phyloP scores from a whole-genome alignment of 371 early-diverging fungal genomes.

The Rhizopus delemar region DNA sequence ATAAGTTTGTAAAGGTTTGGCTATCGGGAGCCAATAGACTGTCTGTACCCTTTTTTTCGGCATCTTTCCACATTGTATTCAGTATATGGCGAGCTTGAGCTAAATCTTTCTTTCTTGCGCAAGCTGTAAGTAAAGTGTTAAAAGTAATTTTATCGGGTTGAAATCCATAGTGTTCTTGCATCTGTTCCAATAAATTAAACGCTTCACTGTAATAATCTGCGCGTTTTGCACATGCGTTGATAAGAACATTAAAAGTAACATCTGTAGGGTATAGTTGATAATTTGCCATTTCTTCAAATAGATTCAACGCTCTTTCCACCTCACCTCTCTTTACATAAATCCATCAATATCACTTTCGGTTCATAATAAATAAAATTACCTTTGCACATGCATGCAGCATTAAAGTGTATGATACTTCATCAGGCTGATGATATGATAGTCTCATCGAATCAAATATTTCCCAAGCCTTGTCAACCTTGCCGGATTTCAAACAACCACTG shows the following conservation, averaged over 20 bases:
- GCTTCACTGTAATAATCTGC: conserved; percentile 82
- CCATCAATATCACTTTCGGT: conserved; percentile 8
- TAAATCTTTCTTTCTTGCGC: conserved; percentile 69
- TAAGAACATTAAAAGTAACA: conserved; percentile 83
- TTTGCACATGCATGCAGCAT: conserved; percentile 93
- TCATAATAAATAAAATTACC: conserved; percentile 24
- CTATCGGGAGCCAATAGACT: conserved; percentile 51
- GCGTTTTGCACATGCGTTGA: conserved; percentile 82
- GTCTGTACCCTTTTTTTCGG: conserved; percentile 13
- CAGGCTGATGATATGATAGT: conserved; percentile 74
- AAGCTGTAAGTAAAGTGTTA: conserved; percentile 78
- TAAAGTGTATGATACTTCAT: conserved; percentile 75
- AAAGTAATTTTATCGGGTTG: conserved; percentile 76
- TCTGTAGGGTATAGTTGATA: conserved; percentile 71
- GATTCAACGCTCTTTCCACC: conserved; percentile 79
- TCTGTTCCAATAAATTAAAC: conserved; percentile 78
- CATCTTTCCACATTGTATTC: conserved; percentile 54
- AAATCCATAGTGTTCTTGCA: conserved; percentile 79
- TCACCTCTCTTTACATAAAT: conserved; percentile 50
- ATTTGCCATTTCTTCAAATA: conserved; percentile 82
- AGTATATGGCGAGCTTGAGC: conserved; percentile 64
- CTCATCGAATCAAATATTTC: conserved; percentile 89
- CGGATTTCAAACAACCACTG: conserved; percentile 75
- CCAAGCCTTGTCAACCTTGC: conserved; percentile 82
- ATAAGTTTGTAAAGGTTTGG: conserved; percentile 64